Evolutionary conservation across 2,329 filamentous ascomycete species (phyloP).

Genomic region (Pezicula carpinea): DNA sequence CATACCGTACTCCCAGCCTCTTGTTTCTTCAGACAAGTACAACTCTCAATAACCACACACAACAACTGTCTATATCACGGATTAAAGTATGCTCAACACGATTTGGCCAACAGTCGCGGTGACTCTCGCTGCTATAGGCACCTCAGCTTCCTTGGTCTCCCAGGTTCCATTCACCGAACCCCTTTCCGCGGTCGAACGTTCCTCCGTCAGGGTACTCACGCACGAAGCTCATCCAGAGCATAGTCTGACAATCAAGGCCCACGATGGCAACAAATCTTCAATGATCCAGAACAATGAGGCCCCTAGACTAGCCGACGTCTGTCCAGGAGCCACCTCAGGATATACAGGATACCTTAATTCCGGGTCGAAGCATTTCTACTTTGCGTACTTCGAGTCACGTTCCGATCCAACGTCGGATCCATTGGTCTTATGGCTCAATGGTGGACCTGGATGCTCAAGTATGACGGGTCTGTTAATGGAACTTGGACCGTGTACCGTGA

Average conservation of each 20-base stretch:
- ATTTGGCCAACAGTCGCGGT: neutral
- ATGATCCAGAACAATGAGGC: conserved; percentile 5
- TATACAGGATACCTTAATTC: conserved; percentile 19
- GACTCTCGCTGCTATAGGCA: neutral
- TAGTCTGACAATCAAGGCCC: conserved; percentile 15
- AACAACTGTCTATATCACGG: neutral
- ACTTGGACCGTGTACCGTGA: conserved; percentile 40
- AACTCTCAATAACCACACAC: neutral
- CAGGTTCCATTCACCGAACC: conserved; percentile 1
- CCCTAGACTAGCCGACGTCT: conserved; percentile 11
- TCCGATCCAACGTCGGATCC: conserved; percentile 1
- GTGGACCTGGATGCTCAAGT: conserved; percentile 36
- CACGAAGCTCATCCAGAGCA: conserved; percentile 18
- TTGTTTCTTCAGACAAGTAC: neutral
- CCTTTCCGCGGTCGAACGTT: neutral
- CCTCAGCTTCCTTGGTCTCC: neutral
- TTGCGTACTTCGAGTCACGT: conserved; percentile 18
- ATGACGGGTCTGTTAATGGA: conserved; percentile 39
- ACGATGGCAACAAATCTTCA: too few species aligned
- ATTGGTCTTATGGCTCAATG: conserved; percentile 25
- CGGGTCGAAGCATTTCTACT: conserved; percentile 17
- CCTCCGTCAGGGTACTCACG: conserved; percentile 13
- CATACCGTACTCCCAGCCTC: neutral
- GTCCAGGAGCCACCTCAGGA: conserved; percentile 16
- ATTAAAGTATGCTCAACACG: neutral